Base-by-base conservation (phyloP, 2,329 filamentous ascomycete genomes). In the Zalaria obscura region DNA sequence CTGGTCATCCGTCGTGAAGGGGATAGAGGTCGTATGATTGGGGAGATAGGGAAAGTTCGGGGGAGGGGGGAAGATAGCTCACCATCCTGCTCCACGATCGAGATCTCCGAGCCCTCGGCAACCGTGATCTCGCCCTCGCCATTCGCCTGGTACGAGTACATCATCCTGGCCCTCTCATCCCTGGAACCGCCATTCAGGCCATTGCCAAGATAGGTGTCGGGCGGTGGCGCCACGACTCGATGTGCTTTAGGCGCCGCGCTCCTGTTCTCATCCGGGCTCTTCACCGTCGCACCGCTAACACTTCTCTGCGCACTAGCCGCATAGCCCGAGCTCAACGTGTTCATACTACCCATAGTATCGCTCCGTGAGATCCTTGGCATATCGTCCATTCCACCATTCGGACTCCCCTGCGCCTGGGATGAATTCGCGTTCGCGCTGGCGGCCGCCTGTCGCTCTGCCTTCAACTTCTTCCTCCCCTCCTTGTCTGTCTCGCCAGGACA, bases 401-500 rank as follows among this genome's bases (percentile, higher is more conserved):
- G 27, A 18, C 18, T 18, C 18, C 18, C 18, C 18, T 18, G 18
- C 18, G 18, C 18, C 18, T 18, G 18, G 18, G 18, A 18, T 18
- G 18, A 18, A 18, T 18, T 18, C 18, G 18, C 18, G 18, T 18
- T 34, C 5, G 76, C 65, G 53, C 80, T 83, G 8, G 88, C 82
- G 4, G 79, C 72, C 45, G 83, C 80, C 63, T 96, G 89, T 46
- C 88, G 76, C 57, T 88, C 81, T 35, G 74, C 73, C 63, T 96
- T 96, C 35, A 93, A 71, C 54, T 88, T 93, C 69, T 95, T 98
- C 66, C 80, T 88, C 53, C 94, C 88, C 47, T 96, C 91, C 62
- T 96, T 98, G 48, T 72, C 80, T 57, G 91, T 78, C 56, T 96
- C 91, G 39, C 91, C 91, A 0, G 91, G 91, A 56, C 91, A 98